phyloP scores from a whole-genome alignment of 2,329 filamentous ascomycete species.

The Alternaria triticimaculans region DNA sequence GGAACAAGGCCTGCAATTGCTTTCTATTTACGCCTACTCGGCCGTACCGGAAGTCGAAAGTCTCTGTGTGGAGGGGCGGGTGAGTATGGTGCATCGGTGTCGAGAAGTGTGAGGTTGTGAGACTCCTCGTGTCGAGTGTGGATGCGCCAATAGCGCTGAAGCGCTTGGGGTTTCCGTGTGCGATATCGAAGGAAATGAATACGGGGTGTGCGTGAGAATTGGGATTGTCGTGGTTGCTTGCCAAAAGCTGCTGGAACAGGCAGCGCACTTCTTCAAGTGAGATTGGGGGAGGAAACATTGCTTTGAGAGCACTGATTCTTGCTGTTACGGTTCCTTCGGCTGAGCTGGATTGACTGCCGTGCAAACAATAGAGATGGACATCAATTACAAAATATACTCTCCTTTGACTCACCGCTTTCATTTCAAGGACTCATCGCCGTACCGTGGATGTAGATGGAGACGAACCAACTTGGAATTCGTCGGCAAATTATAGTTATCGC shows the following conservation, averaged over 20 bases:
- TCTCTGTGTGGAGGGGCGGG: conserved; percentile 8
- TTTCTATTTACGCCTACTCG: conserved; percentile 1
- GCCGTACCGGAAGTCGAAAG: conserved; percentile 11
- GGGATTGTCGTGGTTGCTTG: neutral
- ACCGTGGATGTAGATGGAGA: too few species aligned
- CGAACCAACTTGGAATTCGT: too few species aligned
- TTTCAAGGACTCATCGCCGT: too few species aligned
- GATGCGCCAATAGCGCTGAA: conserved; percentile 11
- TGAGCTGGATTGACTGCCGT: neutral
- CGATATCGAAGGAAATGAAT: conserved; percentile 10
- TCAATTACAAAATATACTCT: neutral
- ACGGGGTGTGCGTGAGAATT: neutral
- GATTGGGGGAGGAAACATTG: neutral
- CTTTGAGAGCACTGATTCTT: neutral
- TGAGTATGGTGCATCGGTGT: neutral
- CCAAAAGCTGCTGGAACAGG: neutral
- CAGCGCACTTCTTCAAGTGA: neutral
- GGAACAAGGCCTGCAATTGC: conserved; percentile 9
- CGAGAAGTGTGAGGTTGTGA: conserved; percentile 1
- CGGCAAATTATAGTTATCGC: too few species aligned
- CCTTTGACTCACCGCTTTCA: neutral
- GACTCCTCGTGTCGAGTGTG: conserved; percentile 7
- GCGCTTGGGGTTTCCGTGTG: conserved; percentile 9
- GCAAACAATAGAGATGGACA: neutral
- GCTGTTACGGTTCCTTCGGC: neutral